phyloP scores from a whole-genome alignment of 2,329 filamentous ascomycete species.

The Scytalidium lignicola region DNA sequence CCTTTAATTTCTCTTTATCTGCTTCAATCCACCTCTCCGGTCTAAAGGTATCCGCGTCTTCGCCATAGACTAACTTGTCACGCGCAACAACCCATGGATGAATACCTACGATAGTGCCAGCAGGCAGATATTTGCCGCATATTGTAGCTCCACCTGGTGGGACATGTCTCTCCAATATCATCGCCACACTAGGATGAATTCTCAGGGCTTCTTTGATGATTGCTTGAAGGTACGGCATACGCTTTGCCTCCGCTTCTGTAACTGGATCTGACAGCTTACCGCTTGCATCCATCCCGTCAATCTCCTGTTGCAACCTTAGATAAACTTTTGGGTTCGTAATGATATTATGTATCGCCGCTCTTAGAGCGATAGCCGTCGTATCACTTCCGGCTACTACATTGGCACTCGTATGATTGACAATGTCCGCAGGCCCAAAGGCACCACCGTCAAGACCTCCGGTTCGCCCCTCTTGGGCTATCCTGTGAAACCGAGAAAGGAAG shows the following conservation, averaged over 20 bases:
- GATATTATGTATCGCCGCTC: conserved; percentile 12
- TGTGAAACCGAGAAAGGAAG: neutral
- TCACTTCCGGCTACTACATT: conserved; percentile 10
- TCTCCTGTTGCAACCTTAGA: conserved; percentile 8
- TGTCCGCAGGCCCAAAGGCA: neutral
- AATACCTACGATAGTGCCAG: conserved; percentile 5
- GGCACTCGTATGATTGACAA: neutral
- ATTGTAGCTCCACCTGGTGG: conserved; percentile 5
- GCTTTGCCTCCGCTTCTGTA: conserved; percentile 2
- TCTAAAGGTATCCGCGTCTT: conserved; percentile 45
- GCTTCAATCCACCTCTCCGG: conserved; percentile 45
- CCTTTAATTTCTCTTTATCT: too few species aligned
- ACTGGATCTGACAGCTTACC: conserved; percentile 4
- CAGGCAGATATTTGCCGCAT: conserved; percentile 2
- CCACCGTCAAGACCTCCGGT: conserved; percentile 1
- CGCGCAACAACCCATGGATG: conserved; percentile 36
- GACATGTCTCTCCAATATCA: conserved; percentile 2
- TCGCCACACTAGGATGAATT: conserved; percentile 4
- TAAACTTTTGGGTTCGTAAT: conserved; percentile 6
- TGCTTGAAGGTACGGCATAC: conserved; percentile 8
- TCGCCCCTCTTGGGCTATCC: neutral
- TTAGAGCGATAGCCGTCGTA: conserved; percentile 10
- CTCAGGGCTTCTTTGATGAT: conserved; percentile 6
- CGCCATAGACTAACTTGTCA: conserved; percentile 42
- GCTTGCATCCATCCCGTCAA: conserved; percentile 2